These are phyloP conservation scores for Aureobasidium uvarum DNA, from an alignment of 2,329 filamentous ascomycete species.

Conservation along the genomic window DNA sequence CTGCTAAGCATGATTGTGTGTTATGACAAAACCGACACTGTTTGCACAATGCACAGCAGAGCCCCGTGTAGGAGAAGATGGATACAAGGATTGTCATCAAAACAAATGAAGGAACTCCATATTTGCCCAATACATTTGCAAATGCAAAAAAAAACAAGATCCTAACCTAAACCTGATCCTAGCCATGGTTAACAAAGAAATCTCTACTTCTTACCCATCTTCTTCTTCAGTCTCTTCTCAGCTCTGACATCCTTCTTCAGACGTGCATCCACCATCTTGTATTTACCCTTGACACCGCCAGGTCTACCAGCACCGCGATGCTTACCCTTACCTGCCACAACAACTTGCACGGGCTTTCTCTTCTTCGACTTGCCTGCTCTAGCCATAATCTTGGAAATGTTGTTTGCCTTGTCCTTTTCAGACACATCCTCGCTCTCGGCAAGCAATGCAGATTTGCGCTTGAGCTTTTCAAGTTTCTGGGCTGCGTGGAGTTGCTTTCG, in stretches of 20 bases:
- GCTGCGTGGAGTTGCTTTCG: conserved; percentile 96
- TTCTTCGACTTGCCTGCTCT: conserved; percentile 84
- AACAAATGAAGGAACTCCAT: no score
- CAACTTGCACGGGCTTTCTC: conserved; percentile 76
- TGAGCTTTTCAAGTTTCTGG: conserved; percentile 85
- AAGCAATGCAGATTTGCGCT: conserved; percentile 92
- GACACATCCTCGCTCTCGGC: conserved; percentile 88
- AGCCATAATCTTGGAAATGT: conserved; percentile 76
- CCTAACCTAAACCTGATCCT: no score
- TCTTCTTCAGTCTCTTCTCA: conserved; percentile 74
- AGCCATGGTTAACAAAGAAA: no score
- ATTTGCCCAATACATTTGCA: no score
- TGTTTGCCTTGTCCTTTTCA: conserved; percentile 91
- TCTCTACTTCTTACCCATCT: conserved; percentile 27
- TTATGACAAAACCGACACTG: no score
- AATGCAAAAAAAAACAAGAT: no score
- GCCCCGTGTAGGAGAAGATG: no score
- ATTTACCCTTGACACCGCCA: conserved; percentile 88
- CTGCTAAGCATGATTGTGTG: no score
- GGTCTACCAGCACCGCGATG: conserved; percentile 82
- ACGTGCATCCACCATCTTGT: conserved; percentile 93
- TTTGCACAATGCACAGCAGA: no score
- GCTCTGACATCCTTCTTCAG: conserved; percentile 96
- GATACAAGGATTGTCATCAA: no score
- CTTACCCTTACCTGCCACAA: conserved; percentile 83